phyloP scores from a whole-genome alignment of 208 protist species.

The Wallacemonas sp. region DNA sequence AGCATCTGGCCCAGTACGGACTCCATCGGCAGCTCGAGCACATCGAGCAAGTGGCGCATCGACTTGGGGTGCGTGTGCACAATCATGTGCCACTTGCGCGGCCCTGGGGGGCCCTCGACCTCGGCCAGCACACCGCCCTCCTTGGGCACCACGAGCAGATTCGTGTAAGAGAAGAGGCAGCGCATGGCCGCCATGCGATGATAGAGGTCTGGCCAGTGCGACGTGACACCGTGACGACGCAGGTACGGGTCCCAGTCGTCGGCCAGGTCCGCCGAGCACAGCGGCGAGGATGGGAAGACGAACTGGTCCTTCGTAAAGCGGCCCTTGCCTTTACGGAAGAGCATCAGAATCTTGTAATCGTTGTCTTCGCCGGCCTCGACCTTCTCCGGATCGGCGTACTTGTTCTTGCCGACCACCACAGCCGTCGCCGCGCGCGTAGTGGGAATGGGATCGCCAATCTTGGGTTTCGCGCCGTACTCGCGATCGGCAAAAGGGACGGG shows the following conservation, averaged over 20 bases:
- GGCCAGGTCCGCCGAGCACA: conserved; percentile 64
- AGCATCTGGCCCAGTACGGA: conserved; percentile 59
- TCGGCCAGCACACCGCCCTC: conserved; percentile 82
- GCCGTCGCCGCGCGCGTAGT: conserved; percentile 70
- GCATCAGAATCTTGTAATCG: conserved; percentile 91
- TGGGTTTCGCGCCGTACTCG: conserved; percentile 85
- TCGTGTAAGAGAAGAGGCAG: conserved; percentile 65
- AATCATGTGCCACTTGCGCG: conserved; percentile 79
- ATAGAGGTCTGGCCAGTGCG: conserved; percentile 67
- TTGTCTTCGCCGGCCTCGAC: conserved; percentile 81
- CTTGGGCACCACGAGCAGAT: conserved; percentile 81
- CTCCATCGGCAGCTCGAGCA: conserved; percentile 89
- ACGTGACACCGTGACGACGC: conserved; percentile 67
- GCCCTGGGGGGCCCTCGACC: conserved; percentile 86
- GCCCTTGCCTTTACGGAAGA: conserved; percentile 75
- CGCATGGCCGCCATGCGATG: conserved; percentile 79
- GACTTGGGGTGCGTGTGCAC: conserved; percentile 55
- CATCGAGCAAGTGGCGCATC: conserved; percentile 79
- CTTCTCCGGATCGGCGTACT: conserved; percentile 50
- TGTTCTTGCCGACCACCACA: conserved; percentile 75
- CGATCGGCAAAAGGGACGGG: conserved; percentile 83
- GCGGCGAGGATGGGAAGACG: conserved; percentile 66
- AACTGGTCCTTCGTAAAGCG: conserved; percentile 85
- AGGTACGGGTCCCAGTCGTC: conserved; percentile 83
- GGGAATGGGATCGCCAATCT: conserved; percentile 78